Percentiles rank a stretch among this genome's conserved stretches.
Conservation (phyloP, 2,329 filamentous ascomycete genomes). For the Pyrenochaeta sp. region DNA sequence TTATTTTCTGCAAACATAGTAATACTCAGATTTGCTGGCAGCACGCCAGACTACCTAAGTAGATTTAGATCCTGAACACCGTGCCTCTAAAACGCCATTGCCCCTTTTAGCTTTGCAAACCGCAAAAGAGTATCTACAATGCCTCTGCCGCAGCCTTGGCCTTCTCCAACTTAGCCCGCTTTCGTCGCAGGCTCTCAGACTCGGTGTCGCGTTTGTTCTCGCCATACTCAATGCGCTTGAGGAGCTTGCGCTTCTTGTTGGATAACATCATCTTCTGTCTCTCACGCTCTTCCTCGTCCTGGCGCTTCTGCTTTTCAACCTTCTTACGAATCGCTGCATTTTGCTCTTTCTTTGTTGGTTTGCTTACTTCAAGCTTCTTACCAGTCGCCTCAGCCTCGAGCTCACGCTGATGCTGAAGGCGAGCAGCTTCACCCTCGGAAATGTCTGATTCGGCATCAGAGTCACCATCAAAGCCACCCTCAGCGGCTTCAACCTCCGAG, state of each 20-base stretch:
- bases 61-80: constrained; percentile 21
- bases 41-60: no score
- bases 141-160: constrained; percentile 42
- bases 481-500: constrained; percentile 37
- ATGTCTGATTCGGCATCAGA: constrained; percentile 56
- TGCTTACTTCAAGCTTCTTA: constrained; percentile 51
- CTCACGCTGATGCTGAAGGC: constrained; percentile 81
- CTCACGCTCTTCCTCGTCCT: constrained; percentile 86
- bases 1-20: no score
- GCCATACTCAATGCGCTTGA: constrained; percentile 96
- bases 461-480: constrained; percentile 55
- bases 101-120: constrained; percentile 12
- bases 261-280: constrained; percentile 97
- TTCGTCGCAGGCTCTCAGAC: constrained; percentile 83
- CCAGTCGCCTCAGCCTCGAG: constrained; percentile 91
- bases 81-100: constrained; percentile 19
- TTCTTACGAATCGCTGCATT: constrained; percentile 74
- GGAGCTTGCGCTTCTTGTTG: constrained; percentile 95
- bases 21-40: no score
- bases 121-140: constrained; percentile 9
- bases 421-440: constrained; percentile 65
- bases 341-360: constrained; percentile 59
- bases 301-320: constrained; percentile 65
- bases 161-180: constrained; percentile 89
- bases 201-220: constrained; percentile 93